Evolutionary conservation across 1,284 basidiomycete genomes (phyloP), one percentile per base, ranked within the genome.

Genomic region (Heterobasidion parviporum): DNA sequence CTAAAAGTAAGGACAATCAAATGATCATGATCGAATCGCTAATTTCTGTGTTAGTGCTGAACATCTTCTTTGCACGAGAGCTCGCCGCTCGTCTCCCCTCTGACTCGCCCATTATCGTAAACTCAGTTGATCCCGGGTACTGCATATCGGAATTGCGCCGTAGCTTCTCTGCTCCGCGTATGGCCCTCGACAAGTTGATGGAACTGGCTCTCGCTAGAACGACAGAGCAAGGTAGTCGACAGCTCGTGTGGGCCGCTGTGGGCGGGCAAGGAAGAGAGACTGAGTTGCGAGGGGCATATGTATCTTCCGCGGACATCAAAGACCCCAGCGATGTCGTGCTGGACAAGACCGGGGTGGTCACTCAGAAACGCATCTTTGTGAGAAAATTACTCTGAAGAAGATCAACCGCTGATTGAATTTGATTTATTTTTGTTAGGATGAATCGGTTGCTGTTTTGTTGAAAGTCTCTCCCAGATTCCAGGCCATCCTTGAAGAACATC

Each of bases 251-350:
- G 62, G 74, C 70, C 4, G 72, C 76, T 0, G 57, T 75, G 15
- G 70, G 69, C 7, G 69, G 64, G 2, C 48, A 44, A 33, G 54
- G 56, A 2, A 59, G 57, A 15, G 63, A 60, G 32, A 58, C 65
- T 8, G 59, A 58, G 43, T 57, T 78, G 59, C 68, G 69, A 14
- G 79, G 76, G 1, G 70, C 64, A 9, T 80, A 68, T 55, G 52
- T 77, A 3, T 62, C 59, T 20, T 45, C 50, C 0, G 59, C 63
- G 10, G 32, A 60, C 0, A 61, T 76, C 3, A 54, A 56, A 7
- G 75, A 79, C 55, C 70, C 74, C 1, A 74, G 77, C 35, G 75
- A 80, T 62, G 76, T 70, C 55, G 71, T 76, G 1, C 57, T 79
- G 1, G 71, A 74, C 26, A 62, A 72, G 10, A 67, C 74, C 20